Base-by-base conservation (phyloP, 1,284 basidiomycete species). In the Ceratobasidium sp. region DNA sequence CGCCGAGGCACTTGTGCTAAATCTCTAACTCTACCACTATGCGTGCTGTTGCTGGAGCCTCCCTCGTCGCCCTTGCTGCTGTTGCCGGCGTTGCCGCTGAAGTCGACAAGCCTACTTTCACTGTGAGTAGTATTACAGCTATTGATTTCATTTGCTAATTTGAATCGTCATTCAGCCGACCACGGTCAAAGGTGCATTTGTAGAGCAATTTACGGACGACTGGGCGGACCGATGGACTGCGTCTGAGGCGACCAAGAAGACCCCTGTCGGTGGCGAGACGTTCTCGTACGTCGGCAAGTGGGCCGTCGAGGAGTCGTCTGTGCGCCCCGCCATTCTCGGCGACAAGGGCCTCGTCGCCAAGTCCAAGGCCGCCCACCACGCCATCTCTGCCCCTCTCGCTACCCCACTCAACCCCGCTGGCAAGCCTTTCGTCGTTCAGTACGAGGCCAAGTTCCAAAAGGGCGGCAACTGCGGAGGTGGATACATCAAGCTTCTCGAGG, bases 371-470 rank as follows among this genome's bases (percentile, higher is more conserved):
- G 92, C 94, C 62, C 95, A 96, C 82, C 97, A 98, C 80, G 98
- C 98, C 81, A 98, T 99, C 83, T 98, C 97, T 75, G 94, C 96
- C 9, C 91, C 95, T 44, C 96, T 99, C 83, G 78, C 85, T 35
- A 81, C 88, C 77, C 86, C 92, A 70, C 86, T 98, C 78, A 90
- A 93, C 85, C 94, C 96, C 83, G 89, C 89, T 80, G 85, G 89
- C 76, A 89, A 98, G 84, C 94, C 97, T 50, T 86, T 99, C 62
- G 96, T 99, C 76, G 91, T 99, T 21, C 96, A 98, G 82, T 99
- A 99, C 82, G 98, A 99, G 83, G 96, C 97, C 84, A 98, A 99
- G 86, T 95, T 98, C 82, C 97, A 99, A 86, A 97, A 98, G 84
- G 97, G 97, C 73, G 94, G 98, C 74, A 96, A 97, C 84, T 99